Evolutionary conservation across 2,329 filamentous ascomycete species (phyloP).

Genomic region (Drechslerella dactyloides): DNA sequence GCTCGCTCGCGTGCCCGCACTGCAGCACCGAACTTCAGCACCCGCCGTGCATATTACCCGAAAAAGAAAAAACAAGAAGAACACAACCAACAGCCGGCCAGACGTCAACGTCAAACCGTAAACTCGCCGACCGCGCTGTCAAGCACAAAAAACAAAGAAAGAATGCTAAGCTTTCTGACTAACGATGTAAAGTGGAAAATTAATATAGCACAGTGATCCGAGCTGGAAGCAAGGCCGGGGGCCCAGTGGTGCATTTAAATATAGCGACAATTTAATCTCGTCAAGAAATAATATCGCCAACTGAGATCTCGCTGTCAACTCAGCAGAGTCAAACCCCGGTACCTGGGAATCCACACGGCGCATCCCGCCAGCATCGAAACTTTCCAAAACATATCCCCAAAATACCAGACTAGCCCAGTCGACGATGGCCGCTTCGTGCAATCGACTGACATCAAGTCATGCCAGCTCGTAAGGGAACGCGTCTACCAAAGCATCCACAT

Average conservation of each 20-base stretch:
- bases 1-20: not conserved
- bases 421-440: too few species aligned
- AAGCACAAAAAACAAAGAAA: not conserved
- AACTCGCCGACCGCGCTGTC: not conserved
- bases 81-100: not conserved
- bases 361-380: not conserved
- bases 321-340: not conserved
- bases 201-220: too few species aligned
- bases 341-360: not conserved
- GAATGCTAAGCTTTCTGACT: too few species aligned
- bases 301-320: not conserved
- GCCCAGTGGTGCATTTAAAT: too few species aligned
- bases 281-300: too few species aligned
- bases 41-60: not conserved
- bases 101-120: too few species aligned
- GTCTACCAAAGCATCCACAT: not conserved
- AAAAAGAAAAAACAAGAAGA: not conserved
- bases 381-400: constrained; percentile 1
- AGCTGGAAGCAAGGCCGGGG: too few species aligned
- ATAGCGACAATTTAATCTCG: too few species aligned
- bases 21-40: not conserved
- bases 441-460: constrained; percentile 1
- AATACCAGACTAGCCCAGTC: not conserved
- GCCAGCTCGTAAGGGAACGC: not conserved
- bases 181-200: too few species aligned